Conservation (phyloP, 768 basidiomycete genomes). For the Leucosporidium yakuticum region DNA sequence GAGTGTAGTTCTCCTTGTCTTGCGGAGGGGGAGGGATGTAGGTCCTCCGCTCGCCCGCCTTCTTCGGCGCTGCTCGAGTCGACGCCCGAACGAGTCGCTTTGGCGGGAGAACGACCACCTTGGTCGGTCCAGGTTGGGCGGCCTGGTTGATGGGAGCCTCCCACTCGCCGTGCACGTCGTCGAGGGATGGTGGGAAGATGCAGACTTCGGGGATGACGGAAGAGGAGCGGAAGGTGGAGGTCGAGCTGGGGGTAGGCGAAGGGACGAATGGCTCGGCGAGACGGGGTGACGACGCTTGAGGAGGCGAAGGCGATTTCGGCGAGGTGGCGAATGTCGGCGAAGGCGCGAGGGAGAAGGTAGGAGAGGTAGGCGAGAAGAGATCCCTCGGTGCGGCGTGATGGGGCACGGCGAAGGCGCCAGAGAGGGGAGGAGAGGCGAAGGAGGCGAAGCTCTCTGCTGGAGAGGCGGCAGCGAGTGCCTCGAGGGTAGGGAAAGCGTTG, state of each 20-base stretch:
- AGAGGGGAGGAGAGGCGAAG: slow-evolving; percentile 11
- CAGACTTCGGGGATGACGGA: slow-evolving; percentile 31
- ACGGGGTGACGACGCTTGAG: not conserved
- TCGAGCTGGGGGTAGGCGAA: slow-evolving; percentile 19
- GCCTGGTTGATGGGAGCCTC: not conserved
- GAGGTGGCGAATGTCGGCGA: not conserved
- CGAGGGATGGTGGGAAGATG: slow-evolving; percentile 23
- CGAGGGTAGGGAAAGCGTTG: slow-evolving; percentile 6
- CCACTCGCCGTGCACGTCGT: not conserved
- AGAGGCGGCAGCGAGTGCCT: not conserved
- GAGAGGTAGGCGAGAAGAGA: not conserved
- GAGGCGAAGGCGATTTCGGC: not conserved
- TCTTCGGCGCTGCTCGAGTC: not conserved
- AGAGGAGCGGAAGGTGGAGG: slow-evolving; percentile 20
- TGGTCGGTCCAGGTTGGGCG: not conserved
- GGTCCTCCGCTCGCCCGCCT: not conserved
- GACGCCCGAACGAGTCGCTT: not conserved
- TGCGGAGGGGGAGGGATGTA: not conserved
- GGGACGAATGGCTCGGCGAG: slow-evolving; percentile 19
- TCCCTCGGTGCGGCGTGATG: not conserved
- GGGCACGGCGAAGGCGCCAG: slow-evolving; percentile 13
- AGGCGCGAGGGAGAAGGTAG: not conserved
- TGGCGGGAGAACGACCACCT: not conserved
- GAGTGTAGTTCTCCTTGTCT: not conserved
- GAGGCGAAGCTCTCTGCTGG: not conserved